phyloP scores from a whole-genome alignment of 2,329 filamentous ascomycete genomes.

The Hypoxylon sp. region DNA sequence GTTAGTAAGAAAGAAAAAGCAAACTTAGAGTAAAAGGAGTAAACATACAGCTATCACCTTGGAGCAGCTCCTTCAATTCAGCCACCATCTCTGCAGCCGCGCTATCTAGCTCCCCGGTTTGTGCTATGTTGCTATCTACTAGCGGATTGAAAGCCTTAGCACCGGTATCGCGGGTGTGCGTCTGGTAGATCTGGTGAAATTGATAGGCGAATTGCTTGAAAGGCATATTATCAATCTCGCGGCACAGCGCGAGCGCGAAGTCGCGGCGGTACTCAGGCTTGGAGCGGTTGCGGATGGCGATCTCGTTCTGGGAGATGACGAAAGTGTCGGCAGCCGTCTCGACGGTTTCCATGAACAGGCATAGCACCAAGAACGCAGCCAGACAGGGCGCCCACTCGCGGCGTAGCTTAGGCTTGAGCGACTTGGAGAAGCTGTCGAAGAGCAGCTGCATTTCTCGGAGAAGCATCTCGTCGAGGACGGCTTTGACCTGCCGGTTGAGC shows the following conservation, averaged over 20 bases:
- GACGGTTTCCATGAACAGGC: conserved; percentile 72
- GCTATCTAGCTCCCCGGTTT: conserved; percentile 63
- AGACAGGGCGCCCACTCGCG: conserved; percentile 71
- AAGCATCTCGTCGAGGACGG: conserved; percentile 69
- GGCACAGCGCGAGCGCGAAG: conserved; percentile 64
- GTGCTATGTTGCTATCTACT: conserved; percentile 58
- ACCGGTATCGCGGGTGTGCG: conserved; percentile 65
- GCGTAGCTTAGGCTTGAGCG: conserved; percentile 68
- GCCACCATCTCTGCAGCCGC: conserved; percentile 63
- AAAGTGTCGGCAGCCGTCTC: conserved; percentile 69
- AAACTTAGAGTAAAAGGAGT: conserved; percentile 12
- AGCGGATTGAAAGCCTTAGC: conserved; percentile 70
- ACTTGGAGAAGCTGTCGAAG: conserved; percentile 68
- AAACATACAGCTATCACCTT: conserved; percentile 62
- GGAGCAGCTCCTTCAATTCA: conserved; percentile 62
- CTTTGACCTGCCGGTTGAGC: conserved; percentile 70
- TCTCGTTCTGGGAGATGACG: conserved; percentile 67
- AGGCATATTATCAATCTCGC: conserved; percentile 70
- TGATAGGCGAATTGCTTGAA: conserved; percentile 73
- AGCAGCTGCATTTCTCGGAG: conserved; percentile 66
- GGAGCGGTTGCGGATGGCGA: conserved; percentile 59
- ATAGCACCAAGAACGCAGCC: conserved; percentile 70
- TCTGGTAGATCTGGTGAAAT: conserved; percentile 73
- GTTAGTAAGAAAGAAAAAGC: conserved; percentile 30
- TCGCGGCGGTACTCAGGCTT: conserved; percentile 59